phyloP scores from a whole-genome alignment of 2,329 filamentous ascomycete species.

The Trichoderma simmonsii region DNA sequence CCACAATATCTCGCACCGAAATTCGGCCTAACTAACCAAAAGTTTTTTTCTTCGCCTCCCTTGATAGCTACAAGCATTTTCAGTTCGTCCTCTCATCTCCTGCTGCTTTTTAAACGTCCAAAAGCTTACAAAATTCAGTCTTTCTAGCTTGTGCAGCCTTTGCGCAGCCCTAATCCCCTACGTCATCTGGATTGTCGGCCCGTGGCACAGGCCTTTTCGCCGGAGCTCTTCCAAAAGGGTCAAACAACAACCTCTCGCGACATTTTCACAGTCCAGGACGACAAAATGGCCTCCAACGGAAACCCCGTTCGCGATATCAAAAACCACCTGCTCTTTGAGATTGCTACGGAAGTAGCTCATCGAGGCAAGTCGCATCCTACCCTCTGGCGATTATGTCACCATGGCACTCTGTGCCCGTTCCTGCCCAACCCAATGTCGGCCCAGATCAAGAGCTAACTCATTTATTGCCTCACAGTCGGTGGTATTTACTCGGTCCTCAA shows the following conservation, averaged over 20 bases:
- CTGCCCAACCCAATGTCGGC: constrained; percentile 5
- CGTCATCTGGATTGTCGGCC: constrained; percentile 11
- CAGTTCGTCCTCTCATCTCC: background rate
- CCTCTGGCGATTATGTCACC: background rate
- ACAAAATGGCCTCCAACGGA: constrained; percentile 47
- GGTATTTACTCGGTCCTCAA: constrained; percentile 99
- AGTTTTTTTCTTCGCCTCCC: background rate
- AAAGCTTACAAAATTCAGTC: background rate
- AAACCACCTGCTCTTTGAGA: constrained; percentile 94
- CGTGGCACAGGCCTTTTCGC: constrained; percentile 4
- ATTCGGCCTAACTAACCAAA: background rate
- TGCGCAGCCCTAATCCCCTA: constrained; percentile 9
- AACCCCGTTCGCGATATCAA: constrained; percentile 69
- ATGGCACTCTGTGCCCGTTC: background rate
- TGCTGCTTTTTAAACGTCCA: background rate
- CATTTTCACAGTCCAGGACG: constrained; percentile 18
- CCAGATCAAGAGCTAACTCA: constrained; percentile 1
- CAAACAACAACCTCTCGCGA: background rate
- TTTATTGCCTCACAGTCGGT: constrained; percentile 61
- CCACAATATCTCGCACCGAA: constrained; percentile 15
- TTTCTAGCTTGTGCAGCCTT: constrained; percentile 2
- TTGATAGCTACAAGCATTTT: background rate
- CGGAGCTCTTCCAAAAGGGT: background rate
- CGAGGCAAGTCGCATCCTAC: constrained; percentile 60
- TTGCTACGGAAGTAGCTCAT: constrained; percentile 96